Base-by-base conservation (phyloP, 176 grass and related monocot species). In the Calamus simplicifolius region DNA sequence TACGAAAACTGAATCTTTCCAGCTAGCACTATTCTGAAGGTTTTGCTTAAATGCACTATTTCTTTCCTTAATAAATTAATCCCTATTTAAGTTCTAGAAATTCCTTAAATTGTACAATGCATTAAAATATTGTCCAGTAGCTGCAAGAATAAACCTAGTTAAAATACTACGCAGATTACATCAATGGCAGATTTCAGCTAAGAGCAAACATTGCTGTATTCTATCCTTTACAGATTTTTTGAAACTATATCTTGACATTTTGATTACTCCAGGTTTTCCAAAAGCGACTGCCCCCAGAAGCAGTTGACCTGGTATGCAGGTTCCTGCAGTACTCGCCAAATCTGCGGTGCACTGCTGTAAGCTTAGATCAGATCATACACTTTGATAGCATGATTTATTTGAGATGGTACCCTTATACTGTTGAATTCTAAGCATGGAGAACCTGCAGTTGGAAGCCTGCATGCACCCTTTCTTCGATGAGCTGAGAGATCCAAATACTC, bases 391-490 rank as follows among this genome's bases (percentile, higher is more conserved):
- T 0, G 16, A 56, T 63, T 6, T 29, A 3, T 15, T 5, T 53
- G 16, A 43, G 35, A 43, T 43, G 35, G 35, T 10, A 21, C 51
- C 10, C 62, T 4, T 48, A 19, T 63, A 8, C 7, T 16, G 38
- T 63, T 35, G 29, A 49, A 48, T 19, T 49, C 21, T 48, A 5
- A 77, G 51, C 7, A 19, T 2, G 14, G 51, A 4, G 10, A 29
- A n/a, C 76, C 73, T 38, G 72, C 61, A 95, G 91, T 61, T 95
- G 74, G 91, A 90, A 77, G 86, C 86, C 51, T 95, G 91, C 62
- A 79, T 95, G 86, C 91, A 95, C 72, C 83, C 91, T 63, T 95
- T 95, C 71, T 95, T 95, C 65, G 83, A 95, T 16, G 91, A 95
- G 71, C 75, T 95, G 73, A 87, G 91, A 73, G 83, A 95, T 35